Evolutionary conservation across 345 rosid genomes (phyloP).

Genomic region (Populus pruinosa): DNA sequence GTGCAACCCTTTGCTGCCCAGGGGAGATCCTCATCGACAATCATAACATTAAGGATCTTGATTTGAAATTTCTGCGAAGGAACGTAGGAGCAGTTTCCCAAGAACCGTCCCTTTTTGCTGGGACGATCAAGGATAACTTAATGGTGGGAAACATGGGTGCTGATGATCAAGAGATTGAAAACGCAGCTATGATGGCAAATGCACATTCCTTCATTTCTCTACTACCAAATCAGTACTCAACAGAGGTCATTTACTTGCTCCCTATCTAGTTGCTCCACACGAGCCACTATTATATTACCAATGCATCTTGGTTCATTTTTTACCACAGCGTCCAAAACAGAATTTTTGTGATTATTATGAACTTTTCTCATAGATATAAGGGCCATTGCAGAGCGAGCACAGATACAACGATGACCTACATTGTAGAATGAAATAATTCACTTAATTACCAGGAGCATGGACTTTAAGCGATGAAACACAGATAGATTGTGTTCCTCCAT

Average conservation of each 20-base stretch:
- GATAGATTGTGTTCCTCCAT: too few species aligned
- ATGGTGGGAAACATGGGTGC: conserved; percentile 58
- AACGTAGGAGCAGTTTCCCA: conserved; percentile 57
- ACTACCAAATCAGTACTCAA: conserved; percentile 50
- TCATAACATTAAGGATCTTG: conserved; percentile 51
- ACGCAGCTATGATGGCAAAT: conserved; percentile 55
- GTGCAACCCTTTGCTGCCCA: conserved; percentile 8
- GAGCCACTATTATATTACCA: too few species aligned
- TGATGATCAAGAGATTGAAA: conserved; percentile 37
- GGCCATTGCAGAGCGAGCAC: too few species aligned
- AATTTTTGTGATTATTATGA: too few species aligned
- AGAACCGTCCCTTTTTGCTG: conserved; percentile 60
- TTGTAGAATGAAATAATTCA: neutral
- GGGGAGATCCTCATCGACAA: conserved; percentile 50
- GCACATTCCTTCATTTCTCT: conserved; percentile 49
- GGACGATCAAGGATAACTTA: conserved; percentile 57
- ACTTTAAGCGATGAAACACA: neutral
- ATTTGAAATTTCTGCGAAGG: conserved; percentile 44
- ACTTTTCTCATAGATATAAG: too few species aligned
- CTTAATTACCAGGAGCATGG: neutral
- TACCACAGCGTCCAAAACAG: too few species aligned
- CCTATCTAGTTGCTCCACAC: too few species aligned
- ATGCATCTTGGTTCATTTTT: too few species aligned
- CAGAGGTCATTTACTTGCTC: conserved; percentile 33
- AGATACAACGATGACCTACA: neutral